Evolutionary conservation across 2,329 filamentous ascomycete genomes (phyloP).

Genomic region (Botrytis galanthina): DNA sequence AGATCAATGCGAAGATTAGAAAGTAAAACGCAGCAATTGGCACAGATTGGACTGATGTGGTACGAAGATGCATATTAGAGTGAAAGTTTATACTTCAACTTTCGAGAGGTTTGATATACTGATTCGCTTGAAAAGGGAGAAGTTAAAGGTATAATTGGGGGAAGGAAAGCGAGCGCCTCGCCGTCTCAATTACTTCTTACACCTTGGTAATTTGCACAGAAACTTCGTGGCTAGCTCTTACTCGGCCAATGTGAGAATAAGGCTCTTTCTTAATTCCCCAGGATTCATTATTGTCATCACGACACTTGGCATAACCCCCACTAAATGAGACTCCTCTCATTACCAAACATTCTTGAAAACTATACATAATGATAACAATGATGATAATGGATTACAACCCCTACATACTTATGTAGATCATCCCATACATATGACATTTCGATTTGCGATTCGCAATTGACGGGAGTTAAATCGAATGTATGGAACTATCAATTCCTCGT

Average conservation of each 20-base stretch:
- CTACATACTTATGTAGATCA: slow-evolving; percentile 1
- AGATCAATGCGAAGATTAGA: background rate
- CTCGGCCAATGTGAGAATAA: background rate
- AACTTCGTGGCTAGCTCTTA: slow-evolving; percentile 3
- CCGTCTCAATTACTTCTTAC: background rate
- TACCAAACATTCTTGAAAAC: background rate
- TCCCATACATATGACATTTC: slow-evolving; percentile 10
- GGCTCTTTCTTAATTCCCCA: background rate
- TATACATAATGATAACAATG: background rate
- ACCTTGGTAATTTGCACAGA: background rate
- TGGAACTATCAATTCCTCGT: background rate
- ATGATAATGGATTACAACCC: background rate
- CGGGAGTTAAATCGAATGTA: background rate
- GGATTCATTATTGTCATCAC: background rate
- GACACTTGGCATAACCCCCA: background rate
- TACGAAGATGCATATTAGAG: background rate
- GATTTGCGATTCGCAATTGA: background rate
- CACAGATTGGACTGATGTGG: background rate
- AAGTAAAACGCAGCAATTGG: background rate
- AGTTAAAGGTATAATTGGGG: background rate
- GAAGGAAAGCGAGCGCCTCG: background rate
- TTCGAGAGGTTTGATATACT: background rate
- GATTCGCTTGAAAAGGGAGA: background rate
- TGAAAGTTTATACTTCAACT: background rate
- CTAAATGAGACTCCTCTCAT: background rate